Conservation (phyloP, 2,329 filamentous ascomycete species). For the Macroventuria anomochaeta region DNA sequence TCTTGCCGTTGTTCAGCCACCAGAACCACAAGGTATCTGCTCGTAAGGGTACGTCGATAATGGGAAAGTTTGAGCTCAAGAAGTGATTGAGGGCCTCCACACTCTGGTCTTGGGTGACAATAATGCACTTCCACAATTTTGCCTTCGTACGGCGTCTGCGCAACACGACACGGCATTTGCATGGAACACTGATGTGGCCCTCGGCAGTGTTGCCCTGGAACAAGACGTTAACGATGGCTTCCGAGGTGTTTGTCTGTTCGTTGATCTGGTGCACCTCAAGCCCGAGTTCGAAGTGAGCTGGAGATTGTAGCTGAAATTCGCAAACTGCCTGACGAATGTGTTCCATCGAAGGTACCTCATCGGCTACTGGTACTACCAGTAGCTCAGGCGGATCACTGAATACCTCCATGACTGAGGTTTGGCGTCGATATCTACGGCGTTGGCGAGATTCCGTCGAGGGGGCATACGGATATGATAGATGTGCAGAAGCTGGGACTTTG, state of each 20-base stretch:
- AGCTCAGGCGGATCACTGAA: no score
- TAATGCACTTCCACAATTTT: not conserved
- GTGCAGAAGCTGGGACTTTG: not conserved
- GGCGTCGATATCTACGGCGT: not conserved
- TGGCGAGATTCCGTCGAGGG: not conserved
- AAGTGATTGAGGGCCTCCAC: constrained; percentile 3
- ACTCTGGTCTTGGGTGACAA: not conserved
- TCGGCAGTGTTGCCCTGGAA: not conserved
- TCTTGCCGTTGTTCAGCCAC: constrained; percentile 34
- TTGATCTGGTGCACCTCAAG: not conserved
- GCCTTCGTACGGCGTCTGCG: not conserved
- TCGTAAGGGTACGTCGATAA: not conserved
- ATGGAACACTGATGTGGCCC: not conserved
- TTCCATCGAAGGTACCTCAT: not conserved
- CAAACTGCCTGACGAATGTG: not conserved
- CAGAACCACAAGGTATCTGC: constrained; percentile 19
- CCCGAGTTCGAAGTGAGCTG: not conserved
- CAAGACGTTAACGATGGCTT: not conserved
- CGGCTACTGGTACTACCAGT: not conserved
- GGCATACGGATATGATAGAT: no score
- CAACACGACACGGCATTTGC: not conserved
- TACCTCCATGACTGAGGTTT: not conserved
- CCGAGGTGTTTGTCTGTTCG: not conserved
- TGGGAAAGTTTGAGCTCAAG: constrained; percentile 13
- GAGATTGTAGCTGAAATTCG: not conserved